Base-by-base conservation (phyloP, 139 green algal genomes). In the Volvox africanus region DNA sequence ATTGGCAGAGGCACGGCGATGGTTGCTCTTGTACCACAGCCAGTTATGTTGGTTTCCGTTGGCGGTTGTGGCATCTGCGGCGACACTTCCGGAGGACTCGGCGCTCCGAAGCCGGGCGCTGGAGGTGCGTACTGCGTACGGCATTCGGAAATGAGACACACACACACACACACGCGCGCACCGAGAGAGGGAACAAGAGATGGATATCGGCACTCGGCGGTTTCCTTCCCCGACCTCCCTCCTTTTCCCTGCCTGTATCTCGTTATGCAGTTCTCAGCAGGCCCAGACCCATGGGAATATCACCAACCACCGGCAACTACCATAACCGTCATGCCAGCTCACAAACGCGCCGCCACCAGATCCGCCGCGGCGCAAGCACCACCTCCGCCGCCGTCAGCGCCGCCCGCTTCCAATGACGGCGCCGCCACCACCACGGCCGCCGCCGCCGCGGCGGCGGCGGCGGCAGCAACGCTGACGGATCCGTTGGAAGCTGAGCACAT, bases 51-150 rank as follows among this genome's bases (percentile, higher is more conserved):
- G 73, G 86, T 84, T 77, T 62, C 86, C 86, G 22, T 22, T 71
- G 55, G 73, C 75, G 13, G 75, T 85, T 62, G 32, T 85, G n/a
- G 18, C 86, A 22, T 37, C 73, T 1, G 75, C 75, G 19, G 73
- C 86, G 21, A 67, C 32, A 3, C 32, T 84, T 75, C 86, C 86
- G 61, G 73, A 84, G 50, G 86, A 76, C 5, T 77, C 50, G 11
- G 14, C 67, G 9, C 55, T 90, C 22, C 28, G 86, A 2, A n/a
- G 18, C 3, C 61, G 75, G 5, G 86, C 86, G 55, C 36, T 90
- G 18, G 73, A 90, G 86, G 85, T 89, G 69, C 0, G 85, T 28
- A n/a, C n/a, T n/a, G n/a, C n/a, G n/a, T n/a, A n/a, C n/a, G n/a
- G n/a, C n/a, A n/a, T n/a, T n/a, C n/a, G n/a, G n/a, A n/a, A n/a